These are phyloP conservation scores for Trifolium fragiferum DNA, from an alignment of 306 rosid genomes.

Conservation along the genomic window DNA sequence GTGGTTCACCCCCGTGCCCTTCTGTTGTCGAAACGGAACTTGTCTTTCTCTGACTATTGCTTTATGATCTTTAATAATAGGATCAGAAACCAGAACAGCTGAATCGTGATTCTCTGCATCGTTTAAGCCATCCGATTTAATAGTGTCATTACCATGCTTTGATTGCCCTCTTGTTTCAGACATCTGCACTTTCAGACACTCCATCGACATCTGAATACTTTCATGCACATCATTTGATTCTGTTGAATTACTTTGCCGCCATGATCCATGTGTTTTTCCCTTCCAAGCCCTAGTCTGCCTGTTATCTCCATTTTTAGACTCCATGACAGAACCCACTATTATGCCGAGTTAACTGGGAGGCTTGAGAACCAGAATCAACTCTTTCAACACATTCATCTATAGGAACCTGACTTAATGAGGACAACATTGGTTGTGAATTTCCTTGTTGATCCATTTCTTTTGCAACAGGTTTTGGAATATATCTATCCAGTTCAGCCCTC, in stretches of 20 bases:
- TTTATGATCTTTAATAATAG: conserved; percentile 62
- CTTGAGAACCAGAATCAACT: conserved; percentile 55
- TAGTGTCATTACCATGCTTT: conserved; percentile 53
- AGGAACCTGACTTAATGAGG: conserved; percentile 53
- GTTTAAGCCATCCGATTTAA: conserved; percentile 57
- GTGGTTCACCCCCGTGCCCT: conserved; percentile 52
- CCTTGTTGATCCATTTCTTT: conserved; percentile 97
- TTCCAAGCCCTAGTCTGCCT: conserved; percentile 68
- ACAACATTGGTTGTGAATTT: conserved; percentile 51
- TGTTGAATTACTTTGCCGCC: conserved; percentile 66
- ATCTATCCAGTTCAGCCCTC: conserved; percentile 96
- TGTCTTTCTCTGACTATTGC: conserved; percentile 59
- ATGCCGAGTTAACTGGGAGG: conserved; percentile 46
- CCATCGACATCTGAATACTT: conserved; percentile 51
- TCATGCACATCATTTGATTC: conserved; percentile 57
- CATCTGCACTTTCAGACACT: conserved; percentile 49
- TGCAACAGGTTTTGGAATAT: conserved; percentile 93
- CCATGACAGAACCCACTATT: conserved; percentile 54
- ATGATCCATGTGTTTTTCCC: conserved; percentile 70
- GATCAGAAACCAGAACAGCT: conserved; percentile 47
- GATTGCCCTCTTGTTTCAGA: conserved; percentile 54
- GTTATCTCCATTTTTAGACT: conserved; percentile 60
- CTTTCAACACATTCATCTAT: conserved; percentile 48
- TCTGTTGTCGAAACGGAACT: conserved; percentile 67
- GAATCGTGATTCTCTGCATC: conserved; percentile 48